Base-by-base conservation (phyloP, 495 filamentous ascomycete genomes). In the Aspergillus sparsus region DNA sequence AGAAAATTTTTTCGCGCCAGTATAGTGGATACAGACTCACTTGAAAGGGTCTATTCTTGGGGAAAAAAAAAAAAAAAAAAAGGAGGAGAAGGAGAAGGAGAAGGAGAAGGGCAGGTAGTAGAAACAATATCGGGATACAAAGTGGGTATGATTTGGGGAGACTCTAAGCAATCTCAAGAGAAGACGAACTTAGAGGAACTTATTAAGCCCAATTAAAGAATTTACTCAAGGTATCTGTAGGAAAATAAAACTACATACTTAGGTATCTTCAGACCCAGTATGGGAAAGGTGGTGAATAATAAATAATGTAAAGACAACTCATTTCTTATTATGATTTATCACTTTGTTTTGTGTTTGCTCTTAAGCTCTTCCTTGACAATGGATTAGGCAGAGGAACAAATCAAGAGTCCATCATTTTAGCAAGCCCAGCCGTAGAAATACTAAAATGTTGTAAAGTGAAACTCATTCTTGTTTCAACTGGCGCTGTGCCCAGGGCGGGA, bases 381-480 rank as follows among this genome's bases (percentile, higher is more conserved):
- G 21, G 21, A 1, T 41, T 41, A 10, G 15, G 2, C 6, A 16
- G 27, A 47, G 9, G 9, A 21, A 7, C 0, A 16, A 47, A 18
- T 5, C 15, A 36, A 36, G 57, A 39, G 21, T 1, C 21, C 21
- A 27, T 27, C 21, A 27, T 27, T 27, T 27, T 27, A 27, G 21
- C 21, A 27, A 27, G 21, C 21, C 21, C 21, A 27, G 21, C 21
- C 21, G 21, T 46, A 53, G 5, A 60, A 53, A 47, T 47, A 47
- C 21, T 53, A 47, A 10, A 47, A 12, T 21, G 15, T 7, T 10
- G 41, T 4, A 15, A 12, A 57, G 41, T 42, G 51, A 58, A 34
- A 44, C 46, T 39, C 21, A 37, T 49, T 51, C 27, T 54, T 64
- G 57, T 64, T 54, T 64, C 57, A 33, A 61, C 61, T 64, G 47